These are phyloP conservation scores for Phytophthora crassamura DNA, from an alignment of 352 stramenopile genomes.

Conservation along the genomic window DNA sequence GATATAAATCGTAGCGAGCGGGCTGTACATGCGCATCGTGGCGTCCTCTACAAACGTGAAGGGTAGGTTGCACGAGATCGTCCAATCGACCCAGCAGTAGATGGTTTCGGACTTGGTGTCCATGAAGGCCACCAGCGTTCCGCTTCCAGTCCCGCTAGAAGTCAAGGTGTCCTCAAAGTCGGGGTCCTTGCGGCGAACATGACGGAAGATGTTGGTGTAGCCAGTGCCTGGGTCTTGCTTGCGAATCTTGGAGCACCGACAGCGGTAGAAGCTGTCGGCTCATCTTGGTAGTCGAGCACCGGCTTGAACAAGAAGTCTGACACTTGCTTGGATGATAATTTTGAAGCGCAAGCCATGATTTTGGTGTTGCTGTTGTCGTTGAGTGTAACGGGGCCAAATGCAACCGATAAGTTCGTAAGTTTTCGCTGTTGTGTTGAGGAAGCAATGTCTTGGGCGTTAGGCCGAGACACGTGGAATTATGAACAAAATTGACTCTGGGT, in stretches of 20 bases:
- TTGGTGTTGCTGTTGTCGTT: too few species aligned
- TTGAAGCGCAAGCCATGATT: background rate
- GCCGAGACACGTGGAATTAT: too few species aligned
- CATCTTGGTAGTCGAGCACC: background rate
- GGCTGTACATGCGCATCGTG: background rate
- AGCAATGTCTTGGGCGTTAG: too few species aligned
- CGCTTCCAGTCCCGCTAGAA: background rate
- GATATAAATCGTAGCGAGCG: background rate
- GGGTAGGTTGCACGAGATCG: background rate
- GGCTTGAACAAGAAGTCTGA: background rate
- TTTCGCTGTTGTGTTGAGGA: too few species aligned
- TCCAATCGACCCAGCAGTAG: conserved; percentile 4
- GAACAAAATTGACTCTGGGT: too few species aligned
- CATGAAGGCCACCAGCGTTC: background rate
- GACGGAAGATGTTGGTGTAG: background rate
- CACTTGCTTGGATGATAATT: background rate
- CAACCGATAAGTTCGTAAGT: too few species aligned
- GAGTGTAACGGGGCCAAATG: too few species aligned
- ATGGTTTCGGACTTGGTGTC: background rate
- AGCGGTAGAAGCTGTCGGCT: background rate
- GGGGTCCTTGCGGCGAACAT: background rate
- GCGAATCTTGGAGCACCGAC: background rate
- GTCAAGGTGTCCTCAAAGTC: background rate
- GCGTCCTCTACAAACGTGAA: background rate
- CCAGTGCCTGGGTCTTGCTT: background rate